Percentiles rank a stretch among this genome's conserved stretches.
Conservation (phyloP, 163 green algal species). For the Volvox carteri region DNA sequence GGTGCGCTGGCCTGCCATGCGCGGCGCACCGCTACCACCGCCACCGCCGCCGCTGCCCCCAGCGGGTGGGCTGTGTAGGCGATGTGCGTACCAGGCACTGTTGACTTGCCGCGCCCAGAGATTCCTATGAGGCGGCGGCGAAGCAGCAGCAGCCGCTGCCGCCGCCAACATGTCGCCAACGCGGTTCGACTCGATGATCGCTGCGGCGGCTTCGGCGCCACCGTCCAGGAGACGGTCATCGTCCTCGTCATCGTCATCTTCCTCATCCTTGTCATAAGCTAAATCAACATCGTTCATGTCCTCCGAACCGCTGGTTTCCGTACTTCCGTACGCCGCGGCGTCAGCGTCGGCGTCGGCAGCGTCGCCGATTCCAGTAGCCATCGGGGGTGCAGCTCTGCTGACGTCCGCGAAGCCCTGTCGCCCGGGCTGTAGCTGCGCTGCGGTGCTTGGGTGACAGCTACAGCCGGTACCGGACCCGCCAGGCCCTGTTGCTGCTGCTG, state of each 20-base stretch:
- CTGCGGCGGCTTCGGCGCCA: neutral
- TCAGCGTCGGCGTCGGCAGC: neutral
- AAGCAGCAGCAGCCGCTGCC: neutral
- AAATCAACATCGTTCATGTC: neutral
- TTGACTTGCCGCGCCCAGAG: neutral
- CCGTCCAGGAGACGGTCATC: neutral
- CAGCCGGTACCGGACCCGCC: no score
- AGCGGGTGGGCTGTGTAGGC: no score
- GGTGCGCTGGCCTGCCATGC: no score
- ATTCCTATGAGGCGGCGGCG: neutral
- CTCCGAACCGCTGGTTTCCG: neutral
- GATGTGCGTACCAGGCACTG: neutral
- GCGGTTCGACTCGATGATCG: neutral
- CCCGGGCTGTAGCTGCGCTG: neutral
- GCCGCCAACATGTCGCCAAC: neutral
- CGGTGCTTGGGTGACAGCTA: neutral
- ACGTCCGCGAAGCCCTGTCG: neutral
- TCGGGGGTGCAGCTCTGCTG: neutral
- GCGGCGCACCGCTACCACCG: no score
- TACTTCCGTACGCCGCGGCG: neutral
- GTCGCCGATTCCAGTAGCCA: neutral
- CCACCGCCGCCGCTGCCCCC: no score
- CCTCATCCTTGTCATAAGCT: neutral
- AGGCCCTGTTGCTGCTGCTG: neutral
- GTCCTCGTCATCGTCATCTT: neutral